phyloP scores from a whole-genome alignment of 176 grass and related monocot species.

The Avena atlantica region DNA sequence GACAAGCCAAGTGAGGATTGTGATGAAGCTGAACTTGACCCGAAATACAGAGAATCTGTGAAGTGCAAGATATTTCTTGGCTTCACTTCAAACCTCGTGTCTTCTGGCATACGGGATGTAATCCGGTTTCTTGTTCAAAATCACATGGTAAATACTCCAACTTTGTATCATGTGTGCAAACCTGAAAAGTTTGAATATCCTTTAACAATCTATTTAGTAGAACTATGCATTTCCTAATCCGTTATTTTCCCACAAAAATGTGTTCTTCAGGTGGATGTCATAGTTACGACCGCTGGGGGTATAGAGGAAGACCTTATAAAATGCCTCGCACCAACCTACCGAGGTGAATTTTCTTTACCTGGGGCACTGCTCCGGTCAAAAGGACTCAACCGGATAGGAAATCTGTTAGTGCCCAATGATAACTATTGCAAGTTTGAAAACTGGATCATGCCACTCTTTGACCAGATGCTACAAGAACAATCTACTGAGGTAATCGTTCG shows the following conservation, averaged over 20 bases:
- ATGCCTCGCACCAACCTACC: constrained; percentile 83
- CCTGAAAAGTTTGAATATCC: not conserved
- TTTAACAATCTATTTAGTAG: not conserved
- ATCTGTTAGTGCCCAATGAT: constrained; percentile 92
- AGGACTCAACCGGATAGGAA: constrained; percentile 93
- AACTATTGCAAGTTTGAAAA: constrained; percentile 99
- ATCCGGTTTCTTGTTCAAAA: constrained; percentile 86
- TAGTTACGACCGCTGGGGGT: constrained; percentile 93
- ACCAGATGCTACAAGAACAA: constrained; percentile 88
- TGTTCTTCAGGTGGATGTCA: constrained; percentile 79
- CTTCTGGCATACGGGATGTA: constrained; percentile 86
- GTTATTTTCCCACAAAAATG: constrained; percentile 21
- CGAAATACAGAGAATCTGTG: constrained; percentile 76
- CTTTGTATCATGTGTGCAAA: not conserved
- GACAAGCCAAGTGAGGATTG: constrained; percentile 72
- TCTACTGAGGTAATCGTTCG: constrained; percentile 59
- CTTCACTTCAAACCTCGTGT: constrained; percentile 95
- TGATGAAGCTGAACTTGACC: constrained; percentile 72
- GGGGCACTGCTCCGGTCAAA: constrained; percentile 79
- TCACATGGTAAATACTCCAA: constrained; percentile 74
- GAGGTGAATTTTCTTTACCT: constrained; percentile 87
- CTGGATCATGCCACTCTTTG: constrained; percentile 93
- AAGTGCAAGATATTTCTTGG: constrained; percentile 97
- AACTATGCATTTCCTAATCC: constrained; percentile 2
- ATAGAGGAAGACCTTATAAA: constrained; percentile 99